A percentile compares a stretch with the other conserved stretches of the same genome.
Evolutionary conservation across 495 filamentous ascomycete genomes (phyloP).

Genomic region (Clohesyomyces aquaticus): DNA sequence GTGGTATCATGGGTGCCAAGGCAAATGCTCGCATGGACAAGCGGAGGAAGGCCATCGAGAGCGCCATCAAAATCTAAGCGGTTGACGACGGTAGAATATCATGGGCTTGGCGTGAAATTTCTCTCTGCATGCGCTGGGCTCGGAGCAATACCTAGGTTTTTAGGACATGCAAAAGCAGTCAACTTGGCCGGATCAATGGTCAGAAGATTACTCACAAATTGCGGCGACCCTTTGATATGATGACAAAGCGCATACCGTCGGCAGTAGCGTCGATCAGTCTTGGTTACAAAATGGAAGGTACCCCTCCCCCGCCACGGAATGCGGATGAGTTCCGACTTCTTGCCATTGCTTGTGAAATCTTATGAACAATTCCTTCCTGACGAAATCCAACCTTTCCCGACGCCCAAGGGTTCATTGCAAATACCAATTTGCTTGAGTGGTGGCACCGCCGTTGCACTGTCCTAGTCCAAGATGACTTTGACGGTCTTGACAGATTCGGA

Average conservation of each 20-base stretch:
- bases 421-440: background rate
- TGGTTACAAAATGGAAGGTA: constrained; percentile 10
- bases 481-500: constrained; percentile 74
- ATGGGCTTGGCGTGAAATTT: constrained; percentile 35
- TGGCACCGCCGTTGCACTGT: too few species aligned
- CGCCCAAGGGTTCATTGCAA: background rate
- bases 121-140: constrained; percentile 34
- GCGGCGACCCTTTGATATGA: constrained; percentile 5
- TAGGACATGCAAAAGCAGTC: constrained; percentile 32
- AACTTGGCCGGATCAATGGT: constrained; percentile 23
- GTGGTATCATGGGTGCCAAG: constrained; percentile 99
- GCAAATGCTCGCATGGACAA: constrained; percentile 90
- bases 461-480: constrained; percentile 63
- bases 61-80: constrained; percentile 90
- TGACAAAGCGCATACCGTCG: constrained; percentile 15
- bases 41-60: constrained; percentile 92
- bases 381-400: background rate
- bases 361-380: background rate
- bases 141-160: constrained; percentile 35
- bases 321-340: background rate
- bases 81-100: constrained; percentile 18
- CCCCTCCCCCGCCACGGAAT: constrained; percentile 16
- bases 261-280: background rate
- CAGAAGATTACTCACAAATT: constrained; percentile 29
- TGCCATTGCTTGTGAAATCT: background rate